Evolutionary conservation across 768 basidiomycete species (phyloP), one percentile per base, ranked within the genome.

Genomic region (Tulasnella sp.): DNA sequence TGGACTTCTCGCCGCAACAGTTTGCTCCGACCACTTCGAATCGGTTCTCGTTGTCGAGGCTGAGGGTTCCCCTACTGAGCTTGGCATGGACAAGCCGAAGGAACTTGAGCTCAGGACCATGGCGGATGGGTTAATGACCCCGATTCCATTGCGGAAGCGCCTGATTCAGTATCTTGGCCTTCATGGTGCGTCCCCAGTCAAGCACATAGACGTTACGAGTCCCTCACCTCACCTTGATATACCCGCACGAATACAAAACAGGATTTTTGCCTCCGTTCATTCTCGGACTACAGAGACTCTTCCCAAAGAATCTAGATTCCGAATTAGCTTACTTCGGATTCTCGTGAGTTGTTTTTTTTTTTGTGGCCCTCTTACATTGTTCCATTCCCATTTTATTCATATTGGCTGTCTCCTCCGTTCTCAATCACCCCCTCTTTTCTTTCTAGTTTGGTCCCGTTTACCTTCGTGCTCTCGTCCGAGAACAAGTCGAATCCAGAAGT

Each of bases 1-100:
- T 17, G 72, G 72, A 5, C 59, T 73, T 4, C 53, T 70, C 30
- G 52, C 72, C 7, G 72, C 72, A 7, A 64, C 70, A 13, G 65
- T 72, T 8, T 72, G 70, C 49, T 65, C 69, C 17, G 67, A 71
- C 59, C 70, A 71, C 51, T 73, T 72, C 58, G 67, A 70, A 50
- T 58, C 63, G 3, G 71, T 73, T 45, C 32, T 72, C 29, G 61
- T 73, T 43, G 61, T 73, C 27, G 72, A 73, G 44, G 62, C 72
- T 13, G 72, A 73, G 56, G 62, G 58, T 17, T 71, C 68, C 68
- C 43, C 69, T 5, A 56, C 63, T 11, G 44, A 58, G 56, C 56
- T 47, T n/a, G 56, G 34, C 7, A 38, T 38, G 34, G 34, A 38
- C 34, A 38, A 38, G 15, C 34, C 34, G 34, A 38, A 38, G 15